These are phyloP conservation scores for Pittosporum tobira DNA, from an alignment of 129 eudicot genomes.

Conservation along the genomic window DNA sequence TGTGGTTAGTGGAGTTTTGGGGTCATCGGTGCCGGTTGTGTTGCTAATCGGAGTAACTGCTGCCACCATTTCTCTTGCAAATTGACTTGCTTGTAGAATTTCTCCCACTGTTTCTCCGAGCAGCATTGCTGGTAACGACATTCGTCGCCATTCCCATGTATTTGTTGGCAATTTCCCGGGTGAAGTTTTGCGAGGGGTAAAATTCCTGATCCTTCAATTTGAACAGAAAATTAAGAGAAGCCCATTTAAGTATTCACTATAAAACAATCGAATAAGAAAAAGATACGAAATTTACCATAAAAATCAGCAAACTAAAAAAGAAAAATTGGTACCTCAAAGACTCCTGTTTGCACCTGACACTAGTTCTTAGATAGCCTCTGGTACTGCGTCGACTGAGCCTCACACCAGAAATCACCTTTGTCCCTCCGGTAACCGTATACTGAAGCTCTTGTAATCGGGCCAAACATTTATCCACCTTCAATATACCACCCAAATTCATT, in stretches of 20 bases:
- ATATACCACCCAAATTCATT: not conserved
- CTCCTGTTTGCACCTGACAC: conserved; percentile 79
- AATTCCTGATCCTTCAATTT: conserved; percentile 45
- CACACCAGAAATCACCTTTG: conserved; percentile 48
- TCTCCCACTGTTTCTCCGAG: conserved; percentile 76
- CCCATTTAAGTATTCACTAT: not conserved
- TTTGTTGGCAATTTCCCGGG: conserved; percentile 56
- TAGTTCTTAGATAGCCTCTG: conserved; percentile 52
- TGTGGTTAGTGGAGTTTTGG: conserved; percentile 57
- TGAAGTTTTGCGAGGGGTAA: conserved; percentile 49
- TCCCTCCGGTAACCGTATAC: conserved; percentile 71
- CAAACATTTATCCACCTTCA: conserved; percentile 96
- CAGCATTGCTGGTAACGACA: conserved; percentile 88
- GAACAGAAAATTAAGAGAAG: conserved; percentile 6
- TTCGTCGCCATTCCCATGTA: conserved; percentile 38
- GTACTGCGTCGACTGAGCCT: conserved; percentile 65
- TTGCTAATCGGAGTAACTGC: conserved; percentile 11
- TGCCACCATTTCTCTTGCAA: conserved; percentile 12
- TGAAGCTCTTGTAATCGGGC: conserved; percentile 95
- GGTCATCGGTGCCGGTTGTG: not conserved
- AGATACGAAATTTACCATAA: not conserved
- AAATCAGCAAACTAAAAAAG: not conserved
- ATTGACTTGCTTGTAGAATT: conserved; percentile 59
- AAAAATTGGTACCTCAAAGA: conserved; percentile 43
- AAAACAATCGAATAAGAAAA: not conserved